These are phyloP conservation scores for Decorospora gaudefroyi DNA, from an alignment of 2,329 filamentous ascomycete genomes.

Conservation along the genomic window DNA sequence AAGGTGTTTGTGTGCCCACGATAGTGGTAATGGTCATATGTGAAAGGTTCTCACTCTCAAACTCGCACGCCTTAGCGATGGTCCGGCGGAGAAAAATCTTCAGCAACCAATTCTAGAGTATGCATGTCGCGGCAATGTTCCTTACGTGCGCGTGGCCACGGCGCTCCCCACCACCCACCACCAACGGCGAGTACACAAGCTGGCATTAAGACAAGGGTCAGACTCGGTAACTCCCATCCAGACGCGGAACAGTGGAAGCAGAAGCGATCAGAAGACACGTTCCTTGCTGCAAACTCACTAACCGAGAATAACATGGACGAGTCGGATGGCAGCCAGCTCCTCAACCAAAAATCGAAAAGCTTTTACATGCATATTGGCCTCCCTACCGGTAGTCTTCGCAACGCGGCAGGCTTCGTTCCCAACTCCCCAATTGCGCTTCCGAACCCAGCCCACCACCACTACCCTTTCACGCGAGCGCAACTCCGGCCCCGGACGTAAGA, in stretches of 20 bases:
- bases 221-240: background rate
- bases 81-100: too few relatives aligned
- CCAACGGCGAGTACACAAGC: background rate
- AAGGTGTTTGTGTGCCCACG: too few relatives aligned
- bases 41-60: too few relatives aligned
- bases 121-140: constrained; percentile 4
- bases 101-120: constrained; percentile 2
- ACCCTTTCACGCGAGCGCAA: too few relatives aligned
- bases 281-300: constrained; percentile 4
- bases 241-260: background rate
- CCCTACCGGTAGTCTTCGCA: too few relatives aligned
- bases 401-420: too few relatives aligned
- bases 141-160: constrained; percentile 3
- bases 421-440: too few relatives aligned
- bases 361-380: too few relatives aligned
- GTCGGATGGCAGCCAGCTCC: constrained; percentile 12
- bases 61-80: constrained; percentile 3
- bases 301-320: constrained; percentile 5
- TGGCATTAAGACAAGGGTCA: constrained; percentile 2
- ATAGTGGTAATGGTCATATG: too few relatives aligned
- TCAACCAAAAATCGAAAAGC: too few relatives aligned
- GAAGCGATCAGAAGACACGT: background rate
- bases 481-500: too few relatives aligned
- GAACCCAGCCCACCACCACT: background rate
- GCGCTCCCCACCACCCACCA: background rate